These are phyloP conservation scores for Penicillium desertorum DNA, from an alignment of 495 filamentous ascomycete genomes.

Conservation along the genomic window DNA sequence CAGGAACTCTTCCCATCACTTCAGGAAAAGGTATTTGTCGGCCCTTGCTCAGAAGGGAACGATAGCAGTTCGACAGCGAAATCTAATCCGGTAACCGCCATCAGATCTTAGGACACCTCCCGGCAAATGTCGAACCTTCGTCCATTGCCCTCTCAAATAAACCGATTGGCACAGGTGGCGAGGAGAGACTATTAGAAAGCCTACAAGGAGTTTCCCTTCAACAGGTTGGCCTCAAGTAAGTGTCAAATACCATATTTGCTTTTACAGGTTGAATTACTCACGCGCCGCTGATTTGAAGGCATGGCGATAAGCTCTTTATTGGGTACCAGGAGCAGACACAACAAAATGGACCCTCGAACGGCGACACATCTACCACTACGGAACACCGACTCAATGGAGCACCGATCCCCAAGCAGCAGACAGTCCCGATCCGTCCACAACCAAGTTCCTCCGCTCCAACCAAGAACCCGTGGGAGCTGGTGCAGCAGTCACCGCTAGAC, in stretches of 20 bases:
- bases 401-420: slow-evolving; percentile 67
- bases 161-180: slow-evolving; percentile 69
- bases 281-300: slow-evolving; percentile 47
- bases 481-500: slow-evolving; percentile 83
- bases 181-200: slow-evolving; percentile 66
- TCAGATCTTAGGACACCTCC: slow-evolving; percentile 63
- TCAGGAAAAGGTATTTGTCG: slow-evolving; percentile 39
- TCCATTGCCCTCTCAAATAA: slow-evolving; percentile 79
- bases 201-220: slow-evolving; percentile 67
- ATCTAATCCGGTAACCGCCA: slow-evolving; percentile 8
- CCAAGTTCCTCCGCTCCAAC: slow-evolving; percentile 60
- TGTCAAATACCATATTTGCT: neutral
- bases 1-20: slow-evolving; percentile 48
- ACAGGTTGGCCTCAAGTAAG: slow-evolving; percentile 70
- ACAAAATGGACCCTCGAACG: slow-evolving; percentile 51
- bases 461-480: slow-evolving; percentile 91
- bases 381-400: slow-evolving; percentile 68
- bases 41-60: neutral
- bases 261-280: neutral
- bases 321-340: slow-evolving; percentile 62
- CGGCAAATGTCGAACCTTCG: slow-evolving; percentile 66
- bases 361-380: slow-evolving; percentile 42
- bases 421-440: slow-evolving; percentile 60
- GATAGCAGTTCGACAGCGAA: neutral
- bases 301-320: slow-evolving; percentile 88